phyloP scores from a whole-genome alignment of 2,329 filamentous ascomycete species.

The Tolypocladium guangdongense region DNA sequence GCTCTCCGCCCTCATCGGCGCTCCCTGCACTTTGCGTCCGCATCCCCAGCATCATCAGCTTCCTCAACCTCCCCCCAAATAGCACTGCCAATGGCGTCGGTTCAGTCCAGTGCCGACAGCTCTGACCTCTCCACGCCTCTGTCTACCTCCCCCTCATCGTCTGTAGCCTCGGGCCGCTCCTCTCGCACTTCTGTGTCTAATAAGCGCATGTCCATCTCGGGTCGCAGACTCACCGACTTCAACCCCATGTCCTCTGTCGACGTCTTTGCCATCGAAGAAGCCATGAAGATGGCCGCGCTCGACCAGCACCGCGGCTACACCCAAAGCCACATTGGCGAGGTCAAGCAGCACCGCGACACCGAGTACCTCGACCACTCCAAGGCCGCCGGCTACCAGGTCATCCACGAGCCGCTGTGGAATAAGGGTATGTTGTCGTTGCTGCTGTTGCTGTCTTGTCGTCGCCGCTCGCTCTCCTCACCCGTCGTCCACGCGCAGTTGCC shows the following conservation, averaged over 20 bases:
- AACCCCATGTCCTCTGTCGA: conserved; percentile 49
- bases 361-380: conserved; percentile 40
- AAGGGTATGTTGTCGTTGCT: conserved; percentile 38
- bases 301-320: conserved; percentile 51
- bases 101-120: conserved; percentile 33
- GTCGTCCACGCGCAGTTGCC: neutral
- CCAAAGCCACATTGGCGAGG: conserved; percentile 43
- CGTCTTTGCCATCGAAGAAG: conserved; percentile 43
- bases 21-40: conserved; percentile 1
- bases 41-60: conserved; percentile 3
- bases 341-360: conserved; percentile 41
- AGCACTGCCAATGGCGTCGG: conserved; percentile 18
- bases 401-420: conserved; percentile 53
- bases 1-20: neutral
- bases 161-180: conserved; percentile 34
- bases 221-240: conserved; percentile 38
- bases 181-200: conserved; percentile 40
- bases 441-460: no score
- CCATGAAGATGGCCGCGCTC: conserved; percentile 49
- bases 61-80: conserved; percentile 4
- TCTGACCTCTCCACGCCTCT: conserved; percentile 44
- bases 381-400: conserved; percentile 49
- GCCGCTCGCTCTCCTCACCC: neutral
- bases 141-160: conserved; percentile 40
- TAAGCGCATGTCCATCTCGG: conserved; percentile 39